Conservation (phyloP, 768 basidiomycete genomes). For the Hericium rajendrae region DNA sequence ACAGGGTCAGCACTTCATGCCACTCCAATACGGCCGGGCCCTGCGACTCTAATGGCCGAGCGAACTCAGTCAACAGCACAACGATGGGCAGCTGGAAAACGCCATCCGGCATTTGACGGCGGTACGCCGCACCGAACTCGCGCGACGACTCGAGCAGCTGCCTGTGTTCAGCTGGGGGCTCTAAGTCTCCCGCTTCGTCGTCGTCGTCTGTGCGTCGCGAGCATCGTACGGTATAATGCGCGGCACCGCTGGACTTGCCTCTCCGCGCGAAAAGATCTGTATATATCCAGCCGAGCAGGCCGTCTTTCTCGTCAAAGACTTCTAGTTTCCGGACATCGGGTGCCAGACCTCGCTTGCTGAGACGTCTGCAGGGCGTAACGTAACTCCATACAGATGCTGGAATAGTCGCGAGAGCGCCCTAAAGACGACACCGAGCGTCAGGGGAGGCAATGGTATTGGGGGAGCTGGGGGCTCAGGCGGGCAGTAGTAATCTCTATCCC, state of each 20-base stretch:
- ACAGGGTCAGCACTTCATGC: slow-evolving; percentile 90
- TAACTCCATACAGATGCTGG: slow-evolving; percentile 78
- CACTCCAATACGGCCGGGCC: slow-evolving; percentile 75
- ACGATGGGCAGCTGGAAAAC: slow-evolving; percentile 85
- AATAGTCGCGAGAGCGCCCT: slow-evolving; percentile 89
- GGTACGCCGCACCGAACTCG: slow-evolving; percentile 56
- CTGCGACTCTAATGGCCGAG: slow-evolving; percentile 39
- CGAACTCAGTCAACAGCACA: slow-evolving; percentile 85
- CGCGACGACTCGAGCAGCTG: slow-evolving; percentile 31
- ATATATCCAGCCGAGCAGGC: slow-evolving; percentile 90
- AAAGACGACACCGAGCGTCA: slow-evolving; percentile 86
- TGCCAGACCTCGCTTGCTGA: slow-evolving; percentile 85
- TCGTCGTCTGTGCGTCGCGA: slow-evolving; percentile 90
- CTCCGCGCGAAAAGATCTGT: slow-evolving; percentile 80
- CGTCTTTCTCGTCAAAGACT: slow-evolving; percentile 83
- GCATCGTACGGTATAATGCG: slow-evolving; percentile 96
- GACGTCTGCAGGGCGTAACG: slow-evolving; percentile 60
- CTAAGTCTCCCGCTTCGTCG: slow-evolving; percentile 60
- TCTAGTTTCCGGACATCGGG: slow-evolving; percentile 79
- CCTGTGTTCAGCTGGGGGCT: slow-evolving; percentile 28
- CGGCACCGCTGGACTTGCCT: slow-evolving; percentile 86
- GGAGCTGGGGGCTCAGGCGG: slow-evolving; percentile 71
- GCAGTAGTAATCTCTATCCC: slow-evolving; percentile 95
- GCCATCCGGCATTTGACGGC: slow-evolving; percentile 51
- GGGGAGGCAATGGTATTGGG: slow-evolving; percentile 58